Percentiles rank a stretch among this genome's conserved stretches.
These are phyloP conservation scores for Fragilariopsis cylindrus DNA, from an alignment of 108 stramenopile genomes.

Conservation along the genomic window DNA sequence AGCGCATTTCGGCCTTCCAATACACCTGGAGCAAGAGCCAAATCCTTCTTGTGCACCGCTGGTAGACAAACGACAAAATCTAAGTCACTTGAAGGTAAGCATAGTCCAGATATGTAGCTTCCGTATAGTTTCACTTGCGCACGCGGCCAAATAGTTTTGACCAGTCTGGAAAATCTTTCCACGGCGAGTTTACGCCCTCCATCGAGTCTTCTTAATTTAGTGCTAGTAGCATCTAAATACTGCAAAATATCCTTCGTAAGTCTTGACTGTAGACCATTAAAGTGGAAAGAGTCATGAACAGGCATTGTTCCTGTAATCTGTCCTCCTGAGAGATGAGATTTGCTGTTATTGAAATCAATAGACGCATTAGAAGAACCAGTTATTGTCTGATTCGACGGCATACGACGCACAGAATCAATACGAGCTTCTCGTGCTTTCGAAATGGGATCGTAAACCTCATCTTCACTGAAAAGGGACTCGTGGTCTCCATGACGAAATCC, in stretches of 20 bases:
- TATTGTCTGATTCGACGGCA: slow-evolving; percentile 60
- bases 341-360: slow-evolving; percentile 49
- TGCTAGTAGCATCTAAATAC: slow-evolving; percentile 47
- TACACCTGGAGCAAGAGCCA: slow-evolving; percentile 87
- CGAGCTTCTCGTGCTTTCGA: slow-evolving; percentile 23
- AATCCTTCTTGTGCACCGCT: slow-evolving; percentile 89
- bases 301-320: slow-evolving; percentile 17
- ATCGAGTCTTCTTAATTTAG: slow-evolving; percentile 59
- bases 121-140: slow-evolving; percentile 87
- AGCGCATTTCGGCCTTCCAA: slow-evolving; percentile 95
- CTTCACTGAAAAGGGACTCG: slow-evolving; percentile 68
- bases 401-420: slow-evolving; percentile 35
- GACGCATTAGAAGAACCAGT: slow-evolving; percentile 73
- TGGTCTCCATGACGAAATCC: slow-evolving; percentile 70
- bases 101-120: slow-evolving; percentile 84
- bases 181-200: slow-evolving; percentile 47
- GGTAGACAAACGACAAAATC: slow-evolving; percentile 95
- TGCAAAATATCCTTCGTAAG: slow-evolving; percentile 63
- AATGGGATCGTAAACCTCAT: slow-evolving; percentile 48
- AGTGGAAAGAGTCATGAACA: slow-evolving; percentile 23
- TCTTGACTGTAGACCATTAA: slow-evolving; percentile 65
- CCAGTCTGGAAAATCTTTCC: slow-evolving; percentile 59
- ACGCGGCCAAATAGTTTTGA: slow-evolving; percentile 78
- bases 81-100: slow-evolving; percentile 87
- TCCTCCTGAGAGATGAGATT: slow-evolving; percentile 18